Percentiles rank a stretch among this genome's conserved stretches.
Conservation (phyloP, 192 early-diverging fungal genomes). For the Paraglomus brasilianum region DNA sequence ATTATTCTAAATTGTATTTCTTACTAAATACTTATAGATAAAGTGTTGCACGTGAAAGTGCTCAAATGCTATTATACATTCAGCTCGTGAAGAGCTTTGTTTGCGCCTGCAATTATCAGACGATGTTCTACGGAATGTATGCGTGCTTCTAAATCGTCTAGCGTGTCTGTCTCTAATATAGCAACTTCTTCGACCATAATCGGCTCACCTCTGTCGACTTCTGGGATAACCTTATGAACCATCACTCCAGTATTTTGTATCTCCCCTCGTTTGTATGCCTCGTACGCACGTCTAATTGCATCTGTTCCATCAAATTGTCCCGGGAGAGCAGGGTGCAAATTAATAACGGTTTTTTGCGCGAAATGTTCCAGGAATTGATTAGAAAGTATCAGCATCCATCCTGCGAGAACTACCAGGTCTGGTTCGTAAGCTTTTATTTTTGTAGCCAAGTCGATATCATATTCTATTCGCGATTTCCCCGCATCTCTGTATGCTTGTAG, state of each 20-base stretch:
- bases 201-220: constrained; percentile 94
- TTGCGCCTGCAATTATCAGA: constrained; percentile 79
- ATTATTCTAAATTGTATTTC: too few relatives aligned
- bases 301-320: constrained; percentile 96
- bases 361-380: constrained; percentile 79
- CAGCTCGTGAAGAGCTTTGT: constrained; percentile 46
- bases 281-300: constrained; percentile 92
- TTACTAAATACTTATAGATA: too few relatives aligned
- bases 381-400: constrained; percentile 98
- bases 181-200: constrained; percentile 76
- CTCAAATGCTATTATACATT: background rate
- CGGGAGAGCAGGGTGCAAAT: constrained; percentile 96
- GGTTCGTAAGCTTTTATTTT: constrained; percentile 61
- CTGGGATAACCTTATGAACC: constrained; percentile 95
- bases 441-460: constrained; percentile 81
- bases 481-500: constrained; percentile 83
- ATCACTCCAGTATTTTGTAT: constrained; percentile 77
- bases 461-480: constrained; percentile 83
- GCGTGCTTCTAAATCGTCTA: constrained; percentile 79
- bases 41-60: too few relatives aligned
- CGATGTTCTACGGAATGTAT: constrained; percentile 91
- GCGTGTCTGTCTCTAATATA: constrained; percentile 72
- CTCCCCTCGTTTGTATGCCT: constrained; percentile 77
- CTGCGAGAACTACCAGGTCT: constrained; percentile 90
- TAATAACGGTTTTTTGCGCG: constrained; percentile 72